phyloP scores from a whole-genome alignment of 2,329 filamentous ascomycete species.

The Pyrenophora teres region DNA sequence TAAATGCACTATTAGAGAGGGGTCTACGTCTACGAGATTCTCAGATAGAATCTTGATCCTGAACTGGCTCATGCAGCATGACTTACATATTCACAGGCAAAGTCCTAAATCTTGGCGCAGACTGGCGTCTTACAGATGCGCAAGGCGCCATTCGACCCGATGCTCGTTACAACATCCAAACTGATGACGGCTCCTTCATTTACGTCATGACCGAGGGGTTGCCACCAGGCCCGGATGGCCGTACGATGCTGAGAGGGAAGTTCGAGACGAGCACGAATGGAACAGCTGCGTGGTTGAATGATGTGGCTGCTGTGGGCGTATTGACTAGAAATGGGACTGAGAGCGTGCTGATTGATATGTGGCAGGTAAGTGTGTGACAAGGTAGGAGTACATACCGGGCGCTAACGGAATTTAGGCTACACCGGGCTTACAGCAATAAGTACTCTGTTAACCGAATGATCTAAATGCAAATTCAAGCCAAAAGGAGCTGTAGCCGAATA shows the following conservation, averaged over 20 bases:
- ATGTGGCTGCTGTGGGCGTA: constrained; percentile 40
- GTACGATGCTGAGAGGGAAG: constrained; percentile 37
- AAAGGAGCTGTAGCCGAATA: too few species aligned
- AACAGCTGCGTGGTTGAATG: constrained; percentile 47
- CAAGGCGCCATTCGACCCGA: constrained; percentile 38
- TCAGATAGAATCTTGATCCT: not conserved
- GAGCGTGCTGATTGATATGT: constrained; percentile 34
- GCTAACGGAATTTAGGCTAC: constrained; percentile 3
- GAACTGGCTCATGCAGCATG: constrained; percentile 13
- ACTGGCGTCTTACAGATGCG: constrained; percentile 44
- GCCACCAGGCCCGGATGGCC: constrained; percentile 27
- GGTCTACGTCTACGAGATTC: too few species aligned
- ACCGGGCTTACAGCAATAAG: not conserved
- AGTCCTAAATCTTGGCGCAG: constrained; percentile 45
- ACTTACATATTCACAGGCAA: constrained; percentile 22
- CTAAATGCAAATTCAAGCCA: too few species aligned
- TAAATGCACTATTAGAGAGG: too few species aligned
- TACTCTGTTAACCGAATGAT: not conserved
- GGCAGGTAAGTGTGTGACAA: constrained; percentile 20
- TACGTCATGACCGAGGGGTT: constrained; percentile 42
- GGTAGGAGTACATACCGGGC: not conserved
- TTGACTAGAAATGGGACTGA: constrained; percentile 25
- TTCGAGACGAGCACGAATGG: constrained; percentile 44
- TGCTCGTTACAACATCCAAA: constrained; percentile 46
- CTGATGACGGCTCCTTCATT: constrained; percentile 43